Conservation (phyloP, 163 green algal species). For the Chlamydomonas reinhardtii region DNA sequence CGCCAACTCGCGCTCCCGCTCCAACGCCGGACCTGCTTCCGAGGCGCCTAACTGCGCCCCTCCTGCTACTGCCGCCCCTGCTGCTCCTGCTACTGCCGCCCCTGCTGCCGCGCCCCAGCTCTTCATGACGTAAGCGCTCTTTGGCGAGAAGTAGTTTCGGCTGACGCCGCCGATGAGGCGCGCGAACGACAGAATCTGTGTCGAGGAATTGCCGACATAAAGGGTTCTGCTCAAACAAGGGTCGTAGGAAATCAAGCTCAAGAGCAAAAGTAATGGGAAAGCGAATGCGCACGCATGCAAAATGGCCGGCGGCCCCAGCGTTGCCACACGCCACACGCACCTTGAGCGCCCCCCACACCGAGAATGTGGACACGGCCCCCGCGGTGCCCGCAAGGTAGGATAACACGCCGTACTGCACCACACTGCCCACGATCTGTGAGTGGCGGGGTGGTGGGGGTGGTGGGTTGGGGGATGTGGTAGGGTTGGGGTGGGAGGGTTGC, state of each 20-base stretch:
- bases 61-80: not conserved
- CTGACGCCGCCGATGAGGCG: not conserved
- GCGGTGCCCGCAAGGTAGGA: not conserved
- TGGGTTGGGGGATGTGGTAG: not conserved
- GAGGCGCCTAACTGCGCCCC: not conserved
- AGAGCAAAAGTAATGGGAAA: too few species aligned
- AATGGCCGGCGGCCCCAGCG: too few species aligned
- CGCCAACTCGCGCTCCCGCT: too few species aligned
- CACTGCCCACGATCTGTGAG: not conserved
- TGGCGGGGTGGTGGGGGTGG: not conserved
- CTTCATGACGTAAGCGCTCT: slow-evolving; percentile 15
- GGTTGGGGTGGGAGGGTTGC: not conserved
- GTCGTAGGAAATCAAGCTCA: too few species aligned
- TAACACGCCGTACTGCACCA: slow-evolving; percentile 24
- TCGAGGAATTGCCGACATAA: too few species aligned
- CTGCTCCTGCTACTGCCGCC: not conserved
- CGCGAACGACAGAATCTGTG: not conserved
- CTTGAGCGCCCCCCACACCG: slow-evolving; percentile 49
- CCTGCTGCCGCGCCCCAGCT: not conserved
- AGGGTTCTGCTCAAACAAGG: too few species aligned
- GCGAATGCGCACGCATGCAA: too few species aligned
- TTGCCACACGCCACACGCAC: too few species aligned
- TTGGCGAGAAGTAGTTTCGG: slow-evolving; percentile 18
- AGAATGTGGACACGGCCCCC: not conserved
- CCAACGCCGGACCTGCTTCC: too few species aligned